Percentiles rank a stretch among this genome's conserved stretches.
phyloP scores from a whole-genome alignment of 345 rosid species.

The Microthlaspi erraticum region DNA sequence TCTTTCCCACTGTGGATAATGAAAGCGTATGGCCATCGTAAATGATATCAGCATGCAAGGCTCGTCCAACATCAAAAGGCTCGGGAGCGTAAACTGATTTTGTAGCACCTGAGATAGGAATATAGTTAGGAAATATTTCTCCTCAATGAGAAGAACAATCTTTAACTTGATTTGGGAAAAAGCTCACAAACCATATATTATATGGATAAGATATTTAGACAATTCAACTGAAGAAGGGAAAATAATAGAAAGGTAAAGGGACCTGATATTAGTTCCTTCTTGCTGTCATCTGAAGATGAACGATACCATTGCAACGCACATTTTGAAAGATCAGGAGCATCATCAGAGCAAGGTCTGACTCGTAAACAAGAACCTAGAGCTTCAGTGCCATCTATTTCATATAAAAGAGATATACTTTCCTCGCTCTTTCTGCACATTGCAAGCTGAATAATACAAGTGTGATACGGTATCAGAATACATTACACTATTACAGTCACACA shows the following conservation, averaged over 20 bases:
- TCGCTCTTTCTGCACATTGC: constrained; percentile 65
- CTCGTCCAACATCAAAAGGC: constrained; percentile 85
- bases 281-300: constrained; percentile 68
- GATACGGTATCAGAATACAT: constrained; percentile 22
- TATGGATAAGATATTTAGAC: background rate
- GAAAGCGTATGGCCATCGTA: constrained; percentile 57
- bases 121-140: constrained; percentile 23
- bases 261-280: constrained; percentile 94
- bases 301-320: constrained; percentile 91
- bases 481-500: constrained; percentile 12
- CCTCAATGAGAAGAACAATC: background rate
- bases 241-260: constrained; percentile 1
- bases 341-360: constrained; percentile 66
- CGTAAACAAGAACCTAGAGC: constrained; percentile 77
- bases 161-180: background rate
- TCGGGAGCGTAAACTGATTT: constrained; percentile 91
- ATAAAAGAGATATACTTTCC: constrained; percentile 54
- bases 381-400: constrained; percentile 88
- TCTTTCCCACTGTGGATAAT: constrained; percentile 68
- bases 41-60: constrained; percentile 70
- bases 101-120: constrained; percentile 73
- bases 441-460: constrained; percentile 55
- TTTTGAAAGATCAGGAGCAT: constrained; percentile 71
- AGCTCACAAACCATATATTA: background rate
- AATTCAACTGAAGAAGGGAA: background rate